Conservation (phyloP, 805 yeast genomes). For the Sugiyamaella smithiae region DNA sequence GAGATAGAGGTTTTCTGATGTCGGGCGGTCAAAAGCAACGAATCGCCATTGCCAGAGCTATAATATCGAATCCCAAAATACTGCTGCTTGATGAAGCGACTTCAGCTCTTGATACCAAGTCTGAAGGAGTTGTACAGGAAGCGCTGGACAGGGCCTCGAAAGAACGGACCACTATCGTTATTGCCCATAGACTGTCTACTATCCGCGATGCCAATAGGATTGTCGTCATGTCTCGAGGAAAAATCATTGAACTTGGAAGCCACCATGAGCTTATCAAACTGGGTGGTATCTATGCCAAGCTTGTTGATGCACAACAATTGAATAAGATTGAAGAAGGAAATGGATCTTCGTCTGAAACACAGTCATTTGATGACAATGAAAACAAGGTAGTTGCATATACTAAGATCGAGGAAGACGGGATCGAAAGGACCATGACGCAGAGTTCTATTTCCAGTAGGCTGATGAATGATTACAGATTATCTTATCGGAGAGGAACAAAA, state of each 20-base stretch:
- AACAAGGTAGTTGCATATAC: conserved; percentile 10
- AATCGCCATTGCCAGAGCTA: conserved; percentile 67
- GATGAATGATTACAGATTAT: conserved; percentile 12
- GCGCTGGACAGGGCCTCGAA: conserved; percentile 36
- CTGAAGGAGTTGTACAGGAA: conserved; percentile 40
- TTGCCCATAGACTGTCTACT: conserved; percentile 57
- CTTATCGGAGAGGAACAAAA: not conserved
- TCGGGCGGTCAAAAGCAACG: conserved; percentile 76
- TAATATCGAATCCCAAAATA: conserved; percentile 59
- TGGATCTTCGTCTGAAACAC: not conserved
- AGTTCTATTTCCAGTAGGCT: conserved; percentile 18
- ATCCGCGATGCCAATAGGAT: conserved; percentile 54
- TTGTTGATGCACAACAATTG: conserved; percentile 37
- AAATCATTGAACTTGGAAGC: conserved; percentile 47
- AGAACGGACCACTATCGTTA: conserved; percentile 49
- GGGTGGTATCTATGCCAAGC: conserved; percentile 30
- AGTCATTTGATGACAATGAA: conserved; percentile 3
- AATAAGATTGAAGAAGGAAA: not conserved
- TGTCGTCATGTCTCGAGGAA: conserved; percentile 49
- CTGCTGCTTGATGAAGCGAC: conserved; percentile 66
- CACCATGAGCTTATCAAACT: conserved; percentile 36
- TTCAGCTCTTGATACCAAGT: conserved; percentile 52
- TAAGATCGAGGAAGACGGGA: conserved; percentile 11
- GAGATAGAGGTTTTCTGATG: conserved; percentile 53
- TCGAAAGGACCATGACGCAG: conserved; percentile 13